Evolutionary conservation across 2,329 filamentous ascomycete species (phyloP).

Genomic region (Aspergillus cejpii): DNA sequence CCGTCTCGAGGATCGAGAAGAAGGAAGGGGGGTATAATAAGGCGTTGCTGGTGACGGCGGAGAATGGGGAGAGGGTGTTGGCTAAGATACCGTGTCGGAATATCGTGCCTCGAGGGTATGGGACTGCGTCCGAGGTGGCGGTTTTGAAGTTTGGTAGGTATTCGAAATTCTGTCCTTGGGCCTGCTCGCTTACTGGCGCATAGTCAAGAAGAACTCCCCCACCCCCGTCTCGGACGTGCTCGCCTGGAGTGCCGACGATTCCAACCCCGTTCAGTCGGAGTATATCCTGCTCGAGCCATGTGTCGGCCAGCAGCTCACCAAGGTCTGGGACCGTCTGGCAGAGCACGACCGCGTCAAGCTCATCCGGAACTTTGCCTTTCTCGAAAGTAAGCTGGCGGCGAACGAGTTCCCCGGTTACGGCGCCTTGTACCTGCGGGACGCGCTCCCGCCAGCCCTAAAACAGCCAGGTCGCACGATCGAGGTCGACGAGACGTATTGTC

Average conservation of each 20-base stretch:
- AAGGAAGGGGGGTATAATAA: conserved; percentile 26
- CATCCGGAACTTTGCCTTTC: conserved; percentile 22
- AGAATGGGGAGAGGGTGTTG: conserved; percentile 18
- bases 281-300: conserved; percentile 34
- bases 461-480: conserved; percentile 6
- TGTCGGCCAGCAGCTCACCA: conserved; percentile 22
- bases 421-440: conserved; percentile 9
- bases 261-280: conserved; percentile 28
- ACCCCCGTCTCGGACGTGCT: conserved; percentile 25
- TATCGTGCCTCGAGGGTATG: conserved; percentile 19
- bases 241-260: conserved; percentile 21
- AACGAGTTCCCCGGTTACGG: conserved; percentile 19
- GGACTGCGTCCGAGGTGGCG: conserved; percentile 23
- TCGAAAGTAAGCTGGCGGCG: conserved; percentile 23
- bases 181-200: not conserved
- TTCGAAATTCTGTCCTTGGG: not conserved
- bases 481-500: conserved; percentile 12
- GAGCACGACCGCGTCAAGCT: conserved; percentile 19
- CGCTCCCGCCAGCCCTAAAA: conserved; percentile 1
- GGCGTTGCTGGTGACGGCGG: conserved; percentile 20
- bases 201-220: conserved; percentile 15
- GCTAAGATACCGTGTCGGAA: conserved; percentile 21
- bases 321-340: conserved; percentile 25
- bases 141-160: conserved; percentile 19
- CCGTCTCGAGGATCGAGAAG: conserved; percentile 25